Evolutionary conservation across 2,329 filamentous ascomycete genomes (phyloP).

Genomic region (Sclerotinia glacialis): DNA sequence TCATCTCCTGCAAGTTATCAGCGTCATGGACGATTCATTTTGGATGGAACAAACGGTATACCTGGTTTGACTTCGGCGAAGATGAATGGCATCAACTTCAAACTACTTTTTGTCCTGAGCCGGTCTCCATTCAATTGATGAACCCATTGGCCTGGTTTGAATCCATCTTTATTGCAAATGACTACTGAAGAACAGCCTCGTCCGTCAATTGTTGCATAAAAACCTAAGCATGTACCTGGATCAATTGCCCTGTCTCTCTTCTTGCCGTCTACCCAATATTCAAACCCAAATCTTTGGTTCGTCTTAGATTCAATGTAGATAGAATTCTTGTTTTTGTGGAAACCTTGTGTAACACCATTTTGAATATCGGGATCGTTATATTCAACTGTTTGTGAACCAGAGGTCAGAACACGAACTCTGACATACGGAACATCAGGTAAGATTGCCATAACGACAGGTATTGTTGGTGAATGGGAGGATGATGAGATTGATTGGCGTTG

Average conservation of each 20-base stretch:
- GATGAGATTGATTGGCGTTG: not conserved
- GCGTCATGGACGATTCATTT: not conserved
- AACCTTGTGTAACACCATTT: not conserved
- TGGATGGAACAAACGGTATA: not conserved
- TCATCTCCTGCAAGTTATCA: not conserved
- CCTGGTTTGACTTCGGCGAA: constrained; percentile 15
- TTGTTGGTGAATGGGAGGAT: not conserved
- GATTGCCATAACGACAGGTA: constrained; percentile 6
- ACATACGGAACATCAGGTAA: constrained; percentile 10
- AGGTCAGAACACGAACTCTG: not conserved
- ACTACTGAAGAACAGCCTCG: not conserved
- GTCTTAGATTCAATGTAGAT: constrained; percentile 12
- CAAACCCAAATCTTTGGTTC: not conserved
- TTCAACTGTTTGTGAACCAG: not conserved
- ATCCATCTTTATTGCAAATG: constrained; percentile 18
- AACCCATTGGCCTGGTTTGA: not conserved
- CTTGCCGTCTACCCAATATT: not conserved
- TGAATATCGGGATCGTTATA: constrained; percentile 1
- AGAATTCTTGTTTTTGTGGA: constrained; percentile 1
- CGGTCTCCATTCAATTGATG: not conserved
- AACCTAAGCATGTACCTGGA: constrained; percentile 1
- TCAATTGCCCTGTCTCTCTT: not conserved
- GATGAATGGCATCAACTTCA: not conserved
- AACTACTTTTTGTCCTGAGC: not conserved
- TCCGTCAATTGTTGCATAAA: constrained; percentile 17